Base-by-base conservation (phyloP, 2,329 filamentous ascomycete genomes). In the Pseudocercospora cruenta region DNA sequence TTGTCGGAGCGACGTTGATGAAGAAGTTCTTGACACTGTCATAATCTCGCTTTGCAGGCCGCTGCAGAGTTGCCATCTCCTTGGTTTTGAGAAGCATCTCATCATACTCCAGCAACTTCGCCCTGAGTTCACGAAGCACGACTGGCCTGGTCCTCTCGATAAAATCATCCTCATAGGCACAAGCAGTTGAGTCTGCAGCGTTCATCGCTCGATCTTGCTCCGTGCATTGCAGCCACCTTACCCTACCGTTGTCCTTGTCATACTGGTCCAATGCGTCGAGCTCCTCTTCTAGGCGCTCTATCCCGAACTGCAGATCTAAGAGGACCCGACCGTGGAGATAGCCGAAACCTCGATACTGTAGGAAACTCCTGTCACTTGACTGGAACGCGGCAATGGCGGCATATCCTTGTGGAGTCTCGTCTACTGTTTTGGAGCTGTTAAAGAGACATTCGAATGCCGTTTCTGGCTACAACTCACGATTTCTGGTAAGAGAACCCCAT, bases 241-340 rank as follows among this genome's bases (percentile, higher is more conserved):
- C 24, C 10, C 62, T 26, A 4, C 63, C 67, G 22, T 60, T 28
- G 3, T 47, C 51, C 26, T 54, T 49, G 39, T 76, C 73, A 26
- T 66, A 67, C 2, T 69, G 24, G 36, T 77, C 73, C 5, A 74
- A 31, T 1, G 63, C 49, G 43, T 81, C 78, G 0, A 81, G 73
- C 51, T 80, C 75, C 43, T 69, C 69, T 57, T 81, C 80, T 9
- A 82, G 71, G 1, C 19, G 60, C 0, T 73, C 76, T 24, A 81
- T 76, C 36, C 81, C 76, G 53, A 77, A 75, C 67, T 82, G 80
- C 6, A 80, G 58, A 24, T 78, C 74, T 0, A 79, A 74, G 1
- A 81, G 67, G 1, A 81, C 65, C 3, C 80, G 78, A 6, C 76
- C 74, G 58, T 82, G 80, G 1, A 81, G 69, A 62, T 80, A 80